Evolutionary conservation across 1,284 basidiomycete species (phyloP).

Genomic region (Pseudozyma flocculosa): DNA sequence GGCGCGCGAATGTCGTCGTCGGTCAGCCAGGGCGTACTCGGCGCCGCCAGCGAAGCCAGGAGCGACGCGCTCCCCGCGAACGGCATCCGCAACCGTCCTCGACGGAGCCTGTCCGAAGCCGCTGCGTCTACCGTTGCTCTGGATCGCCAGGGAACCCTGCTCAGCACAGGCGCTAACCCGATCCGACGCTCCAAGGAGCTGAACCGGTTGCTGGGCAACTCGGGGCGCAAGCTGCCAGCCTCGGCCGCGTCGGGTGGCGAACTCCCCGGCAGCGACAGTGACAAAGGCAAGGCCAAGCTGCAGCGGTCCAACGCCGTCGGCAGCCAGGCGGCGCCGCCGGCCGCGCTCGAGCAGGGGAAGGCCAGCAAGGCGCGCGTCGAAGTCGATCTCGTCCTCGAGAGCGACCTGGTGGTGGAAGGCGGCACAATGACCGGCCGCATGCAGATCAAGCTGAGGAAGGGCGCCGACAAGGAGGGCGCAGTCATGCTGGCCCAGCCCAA

Average conservation of each 20-base stretch:
- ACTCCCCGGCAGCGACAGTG: constrained; percentile 1
- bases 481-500: constrained; percentile 76
- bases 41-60: neutral
- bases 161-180: constrained; percentile 41
- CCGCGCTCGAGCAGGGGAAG: constrained; percentile 48
- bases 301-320: constrained; percentile 19
- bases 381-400: constrained; percentile 77
- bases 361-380: constrained; percentile 71
- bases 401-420: constrained; percentile 78
- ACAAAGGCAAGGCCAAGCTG: constrained; percentile 5
- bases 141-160: constrained; percentile 42
- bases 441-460: constrained; percentile 69
- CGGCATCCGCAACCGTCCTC: constrained; percentile 15
- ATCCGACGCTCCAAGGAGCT: constrained; percentile 44
- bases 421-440: constrained; percentile 73
- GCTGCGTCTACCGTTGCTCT: constrained; percentile 16
- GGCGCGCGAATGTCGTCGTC: neutral
- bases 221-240: constrained; percentile 28
- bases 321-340: constrained; percentile 14
- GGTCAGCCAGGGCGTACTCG: neutral
- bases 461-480: constrained; percentile 61
- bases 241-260: constrained; percentile 13
- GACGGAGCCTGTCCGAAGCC: constrained; percentile 23
- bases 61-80: neutral
- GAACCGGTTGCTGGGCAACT: constrained; percentile 39